Percentiles rank a stretch among this genome's conserved stretches.
Conservation (phyloP, 176 grass and related monocot species). For the Phyllostachys edulis region DNA sequence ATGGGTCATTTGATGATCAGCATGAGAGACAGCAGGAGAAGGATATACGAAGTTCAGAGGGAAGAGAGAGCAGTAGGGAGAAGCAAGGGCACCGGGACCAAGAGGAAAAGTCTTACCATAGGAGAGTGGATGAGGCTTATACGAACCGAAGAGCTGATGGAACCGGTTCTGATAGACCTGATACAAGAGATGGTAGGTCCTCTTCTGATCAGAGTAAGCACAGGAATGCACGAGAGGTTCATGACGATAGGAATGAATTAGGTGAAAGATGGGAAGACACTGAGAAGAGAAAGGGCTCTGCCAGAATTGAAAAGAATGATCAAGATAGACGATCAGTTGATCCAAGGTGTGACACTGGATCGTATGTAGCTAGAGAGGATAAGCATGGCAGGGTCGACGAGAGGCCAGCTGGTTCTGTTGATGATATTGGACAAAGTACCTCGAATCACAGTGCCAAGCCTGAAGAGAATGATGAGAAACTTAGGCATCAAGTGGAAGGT, state of each 20-base stretch:
- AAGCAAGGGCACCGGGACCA: constrained; percentile 35
- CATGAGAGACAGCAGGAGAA: constrained; percentile 34
- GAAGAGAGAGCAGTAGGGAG: constrained; percentile 56
- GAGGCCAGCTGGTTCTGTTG: constrained; percentile 8
- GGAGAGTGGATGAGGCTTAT: constrained; percentile 42
- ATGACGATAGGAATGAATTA: constrained; percentile 36
- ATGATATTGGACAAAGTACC: constrained; percentile 12
- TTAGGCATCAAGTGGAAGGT: background rate
- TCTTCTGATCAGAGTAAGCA: constrained; percentile 34
- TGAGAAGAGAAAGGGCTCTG: constrained; percentile 21
- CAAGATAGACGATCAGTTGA: constrained; percentile 17
- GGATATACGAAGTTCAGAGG: constrained; percentile 32
- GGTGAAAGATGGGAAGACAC: constrained; percentile 22
- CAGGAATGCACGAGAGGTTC: constrained; percentile 16
- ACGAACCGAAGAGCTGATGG: constrained; percentile 28
- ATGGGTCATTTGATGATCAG: constrained; percentile 1
- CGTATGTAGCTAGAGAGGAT: constrained; percentile 24
- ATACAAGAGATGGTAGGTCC: constrained; percentile 36
- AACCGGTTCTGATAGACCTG: constrained; percentile 29
- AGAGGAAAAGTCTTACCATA: constrained; percentile 32
- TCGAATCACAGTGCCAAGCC: background rate
- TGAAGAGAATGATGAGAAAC: constrained; percentile 11
- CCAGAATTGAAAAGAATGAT: background rate
- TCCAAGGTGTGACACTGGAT: constrained; percentile 23
- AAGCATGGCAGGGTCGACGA: constrained; percentile 20